These are phyloP conservation scores for Moricandia moricandioides DNA, from an alignment of 345 rosid species.

Conservation along the genomic window DNA sequence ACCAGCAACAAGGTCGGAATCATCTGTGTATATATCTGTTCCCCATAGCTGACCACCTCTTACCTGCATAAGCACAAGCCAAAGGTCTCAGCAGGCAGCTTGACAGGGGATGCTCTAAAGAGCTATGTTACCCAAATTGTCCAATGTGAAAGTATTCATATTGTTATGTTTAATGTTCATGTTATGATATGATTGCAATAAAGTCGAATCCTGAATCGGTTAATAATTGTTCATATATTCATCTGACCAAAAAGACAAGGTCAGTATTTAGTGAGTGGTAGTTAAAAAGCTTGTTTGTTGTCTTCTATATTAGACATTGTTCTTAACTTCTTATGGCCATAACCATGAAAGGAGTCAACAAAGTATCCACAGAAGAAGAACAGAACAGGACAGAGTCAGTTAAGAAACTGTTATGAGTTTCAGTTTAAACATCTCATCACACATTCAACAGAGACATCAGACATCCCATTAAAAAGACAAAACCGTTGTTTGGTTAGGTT, in stretches of 20 bases:
- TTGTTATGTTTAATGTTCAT: no score
- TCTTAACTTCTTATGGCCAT: neutral
- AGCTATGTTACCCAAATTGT: no score
- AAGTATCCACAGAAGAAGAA: constrained; percentile 4
- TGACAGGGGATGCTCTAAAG: no score
- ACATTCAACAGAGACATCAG: constrained; percentile 11
- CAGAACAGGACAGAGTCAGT: constrained; percentile 12
- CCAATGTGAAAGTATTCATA: no score
- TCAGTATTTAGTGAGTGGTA: neutral
- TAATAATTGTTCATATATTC: neutral
- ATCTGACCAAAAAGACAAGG: neutral
- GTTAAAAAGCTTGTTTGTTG: neutral
- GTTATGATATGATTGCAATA: no score
- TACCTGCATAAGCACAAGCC: constrained; percentile 55
- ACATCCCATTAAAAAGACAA: neutral
- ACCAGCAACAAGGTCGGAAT: constrained; percentile 99
- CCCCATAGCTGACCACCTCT: constrained; percentile 99
- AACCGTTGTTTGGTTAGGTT: constrained; percentile 21
- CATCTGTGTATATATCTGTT: constrained; percentile 91
- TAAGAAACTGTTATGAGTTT: constrained; percentile 21
- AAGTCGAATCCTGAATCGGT: no score
- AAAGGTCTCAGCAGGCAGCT: constrained; percentile 6
- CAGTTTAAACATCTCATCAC: constrained; percentile 19
- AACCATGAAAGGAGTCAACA: constrained; percentile 10
- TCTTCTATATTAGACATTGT: constrained; percentile 7